phyloP scores from a whole-genome alignment of 2,329 filamentous ascomycete species.

The Emmonsia crescens region DNA sequence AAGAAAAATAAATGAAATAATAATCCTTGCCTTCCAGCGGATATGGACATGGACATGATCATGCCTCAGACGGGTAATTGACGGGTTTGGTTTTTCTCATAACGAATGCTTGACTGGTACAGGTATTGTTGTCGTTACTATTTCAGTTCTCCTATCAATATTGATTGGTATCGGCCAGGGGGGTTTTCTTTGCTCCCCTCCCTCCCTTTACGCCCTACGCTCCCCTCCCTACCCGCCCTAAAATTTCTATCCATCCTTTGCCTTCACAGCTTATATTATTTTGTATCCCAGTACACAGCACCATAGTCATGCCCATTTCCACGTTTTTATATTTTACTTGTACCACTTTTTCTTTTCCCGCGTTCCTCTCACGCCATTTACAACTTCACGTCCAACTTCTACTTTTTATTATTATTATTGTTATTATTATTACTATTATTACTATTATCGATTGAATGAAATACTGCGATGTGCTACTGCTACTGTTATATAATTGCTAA shows the following conservation, averaged over 20 bases:
- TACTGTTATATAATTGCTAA: too few relatives aligned
- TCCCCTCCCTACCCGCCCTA: not conserved
- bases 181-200: not conserved
- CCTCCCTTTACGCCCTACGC: not conserved
- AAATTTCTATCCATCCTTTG: not conserved
- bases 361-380: not conserved
- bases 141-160: not conserved
- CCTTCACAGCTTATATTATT: not conserved
- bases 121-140: not conserved
- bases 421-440: too few relatives aligned
- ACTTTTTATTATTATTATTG: not conserved
- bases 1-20: not conserved
- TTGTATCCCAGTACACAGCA: not conserved
- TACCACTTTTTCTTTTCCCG: not conserved
- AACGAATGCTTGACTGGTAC: not conserved
- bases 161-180: not conserved
- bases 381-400: not conserved
- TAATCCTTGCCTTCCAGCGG: not conserved
- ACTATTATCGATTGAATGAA: too few relatives aligned
- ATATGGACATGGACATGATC: not conserved
- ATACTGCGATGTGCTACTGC: too few relatives aligned
- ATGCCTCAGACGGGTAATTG: not conserved
- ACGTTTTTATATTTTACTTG: not conserved
- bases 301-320: not conserved
- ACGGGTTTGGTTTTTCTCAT: not conserved